These are phyloP conservation scores for Camellia oleifera DNA, from an alignment of 179 eudicot species.

Conservation along the genomic window DNA sequence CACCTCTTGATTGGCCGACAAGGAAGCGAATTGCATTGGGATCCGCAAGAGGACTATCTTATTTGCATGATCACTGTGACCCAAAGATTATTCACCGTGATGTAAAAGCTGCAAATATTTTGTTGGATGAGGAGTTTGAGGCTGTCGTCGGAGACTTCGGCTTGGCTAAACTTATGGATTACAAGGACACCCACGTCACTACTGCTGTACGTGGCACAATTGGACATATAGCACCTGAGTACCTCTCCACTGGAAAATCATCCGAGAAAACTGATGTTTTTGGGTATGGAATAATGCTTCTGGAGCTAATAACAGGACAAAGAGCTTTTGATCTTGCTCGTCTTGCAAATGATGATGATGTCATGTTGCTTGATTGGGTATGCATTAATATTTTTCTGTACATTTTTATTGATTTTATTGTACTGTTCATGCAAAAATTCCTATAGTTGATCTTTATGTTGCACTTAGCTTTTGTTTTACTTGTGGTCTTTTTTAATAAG, in stretches of 20 bases:
- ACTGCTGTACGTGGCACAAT: constrained; percentile 80
- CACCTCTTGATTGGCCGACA: constrained; percentile 69
- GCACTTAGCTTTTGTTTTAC: not conserved
- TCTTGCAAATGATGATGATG: constrained; percentile 75
- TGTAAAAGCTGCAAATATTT: constrained; percentile 74
- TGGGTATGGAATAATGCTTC: constrained; percentile 77
- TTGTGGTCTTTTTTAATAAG: not conserved
- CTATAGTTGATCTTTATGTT: not conserved
- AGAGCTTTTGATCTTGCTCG: constrained; percentile 77
- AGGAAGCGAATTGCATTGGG: constrained; percentile 69
- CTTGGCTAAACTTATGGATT: constrained; percentile 73
- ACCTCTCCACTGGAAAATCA: constrained; percentile 71
- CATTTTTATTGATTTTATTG: not conserved
- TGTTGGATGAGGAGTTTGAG: constrained; percentile 74
- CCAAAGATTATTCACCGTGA: constrained; percentile 79
- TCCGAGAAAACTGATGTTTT: constrained; percentile 80
- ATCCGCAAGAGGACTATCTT: constrained; percentile 74
- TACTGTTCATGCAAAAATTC: not conserved
- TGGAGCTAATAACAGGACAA: constrained; percentile 72
- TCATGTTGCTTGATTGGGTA: constrained; percentile 84
- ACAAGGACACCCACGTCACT: constrained; percentile 76
- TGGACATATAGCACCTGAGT: constrained; percentile 78
- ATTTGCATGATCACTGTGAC: constrained; percentile 77
- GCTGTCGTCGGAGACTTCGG: constrained; percentile 82
- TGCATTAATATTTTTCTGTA: constrained; percentile 4